Percentiles rank a stretch among this genome's conserved stretches.
phyloP scores from a whole-genome alignment of 2,329 filamentous ascomycete species.

The Fusarium incarnatum region DNA sequence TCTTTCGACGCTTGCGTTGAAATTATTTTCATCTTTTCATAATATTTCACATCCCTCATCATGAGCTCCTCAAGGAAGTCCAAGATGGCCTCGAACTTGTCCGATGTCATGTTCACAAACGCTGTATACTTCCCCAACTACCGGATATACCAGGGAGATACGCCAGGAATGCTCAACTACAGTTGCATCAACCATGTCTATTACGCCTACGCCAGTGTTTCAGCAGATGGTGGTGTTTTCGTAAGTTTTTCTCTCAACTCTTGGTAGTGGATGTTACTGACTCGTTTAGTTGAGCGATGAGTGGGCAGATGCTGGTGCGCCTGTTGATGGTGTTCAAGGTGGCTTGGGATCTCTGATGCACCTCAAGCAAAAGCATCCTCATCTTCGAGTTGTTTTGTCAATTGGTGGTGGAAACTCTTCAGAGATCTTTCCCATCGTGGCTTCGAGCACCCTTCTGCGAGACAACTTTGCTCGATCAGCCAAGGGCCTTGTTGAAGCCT shows the following conservation, averaged over 20 bases:
- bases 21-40: neutral
- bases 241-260: constrained; percentile 61
- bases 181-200: constrained; percentile 84
- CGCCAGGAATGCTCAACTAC: constrained; percentile 79
- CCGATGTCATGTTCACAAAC: constrained; percentile 71
- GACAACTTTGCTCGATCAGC: constrained; percentile 79
- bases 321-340: constrained; percentile 77
- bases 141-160: constrained; percentile 77
- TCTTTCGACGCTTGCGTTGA: constrained; percentile 2
- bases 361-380: constrained; percentile 76
- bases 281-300: constrained; percentile 77
- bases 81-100: constrained; percentile 58
- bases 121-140: constrained; percentile 88
- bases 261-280: constrained; percentile 41
- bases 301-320: constrained; percentile 78
- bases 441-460: constrained; percentile 67
- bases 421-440: constrained; percentile 75
- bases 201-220: constrained; percentile 83
- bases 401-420: constrained; percentile 76
- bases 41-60: constrained; percentile 42
- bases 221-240: constrained; percentile 78
- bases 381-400: constrained; percentile 81
- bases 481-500: constrained; percentile 74
- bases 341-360: constrained; percentile 79
- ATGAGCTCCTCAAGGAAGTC: constrained; percentile 60